Evolutionary conservation across 2,329 filamentous ascomycete species (phyloP).

Genomic region (Alternaria conjuncta): DNA sequence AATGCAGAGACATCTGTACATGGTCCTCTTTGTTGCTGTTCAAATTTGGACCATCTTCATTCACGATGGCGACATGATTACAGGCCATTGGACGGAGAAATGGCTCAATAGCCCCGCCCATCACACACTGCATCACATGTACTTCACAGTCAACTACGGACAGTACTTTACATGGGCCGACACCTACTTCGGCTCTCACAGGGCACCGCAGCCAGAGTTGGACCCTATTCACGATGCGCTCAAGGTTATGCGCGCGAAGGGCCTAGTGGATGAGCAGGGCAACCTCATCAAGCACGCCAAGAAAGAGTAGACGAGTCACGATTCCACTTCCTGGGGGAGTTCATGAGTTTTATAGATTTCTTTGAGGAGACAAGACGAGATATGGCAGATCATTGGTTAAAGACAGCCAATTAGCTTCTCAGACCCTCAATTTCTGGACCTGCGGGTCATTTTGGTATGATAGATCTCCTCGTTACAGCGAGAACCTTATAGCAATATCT

Average conservation of each 20-base stretch:
- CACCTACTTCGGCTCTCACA: constrained; percentile 8
- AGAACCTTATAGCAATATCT: background rate
- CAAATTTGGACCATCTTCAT: constrained; percentile 14
- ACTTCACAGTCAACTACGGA: constrained; percentile 13
- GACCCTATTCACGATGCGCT: constrained; percentile 12
- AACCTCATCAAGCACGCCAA: constrained; percentile 7
- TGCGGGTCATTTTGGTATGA: background rate
- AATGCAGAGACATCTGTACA: constrained; percentile 12
- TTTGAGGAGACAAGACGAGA: background rate
- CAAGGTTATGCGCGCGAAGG: constrained; percentile 11
- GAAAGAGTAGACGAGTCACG: constrained; percentile 7
- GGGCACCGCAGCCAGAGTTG: constrained; percentile 4
- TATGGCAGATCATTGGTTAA: background rate
- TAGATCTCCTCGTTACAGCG: background rate
- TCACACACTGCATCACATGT: constrained; percentile 12
- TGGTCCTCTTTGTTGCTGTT: constrained; percentile 10
- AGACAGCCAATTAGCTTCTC: background rate
- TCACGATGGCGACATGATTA: constrained; percentile 11
- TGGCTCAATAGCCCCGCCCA: constrained; percentile 11
- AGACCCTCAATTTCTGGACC: background rate
- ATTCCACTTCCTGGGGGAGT: background rate
- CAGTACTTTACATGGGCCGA: constrained; percentile 12
- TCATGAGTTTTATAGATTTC: background rate
- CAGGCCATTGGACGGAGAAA: constrained; percentile 9
- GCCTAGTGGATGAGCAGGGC: constrained; percentile 7